A percentile compares a stretch with the other conserved stretches of the same genome.
Evolutionary conservation across 345 rosid species (phyloP).

Genomic region (Moricandia arvensis): DNA sequence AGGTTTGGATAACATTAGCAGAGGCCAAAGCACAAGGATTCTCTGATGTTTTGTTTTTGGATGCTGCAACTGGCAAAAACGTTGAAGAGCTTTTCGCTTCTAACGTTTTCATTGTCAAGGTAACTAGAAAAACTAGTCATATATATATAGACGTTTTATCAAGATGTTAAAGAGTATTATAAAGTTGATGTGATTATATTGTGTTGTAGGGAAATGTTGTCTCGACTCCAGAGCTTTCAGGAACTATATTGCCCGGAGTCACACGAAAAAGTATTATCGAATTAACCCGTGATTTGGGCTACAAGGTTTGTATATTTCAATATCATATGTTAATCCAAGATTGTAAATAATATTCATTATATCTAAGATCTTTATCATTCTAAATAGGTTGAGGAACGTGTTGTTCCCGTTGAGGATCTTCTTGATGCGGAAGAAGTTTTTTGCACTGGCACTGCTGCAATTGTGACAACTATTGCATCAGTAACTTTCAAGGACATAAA

Average conservation of each 20-base stretch:
- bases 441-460: slow-evolving; percentile 83
- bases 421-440: slow-evolving; percentile 79
- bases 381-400: slow-evolving; percentile 35
- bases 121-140: background rate
- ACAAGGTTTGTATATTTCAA: slow-evolving; percentile 45
- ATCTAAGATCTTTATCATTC: background rate
- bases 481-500: slow-evolving; percentile 25
- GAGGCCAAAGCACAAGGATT: slow-evolving; percentile 64
- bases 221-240: slow-evolving; percentile 68
- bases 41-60: slow-evolving; percentile 60
- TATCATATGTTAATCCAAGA: background rate
- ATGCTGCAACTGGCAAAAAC: slow-evolving; percentile 52
- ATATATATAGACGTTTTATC: background rate
- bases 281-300: slow-evolving; percentile 66
- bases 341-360: background rate
- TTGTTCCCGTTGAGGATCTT: slow-evolving; percentile 37
- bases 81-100: slow-evolving; percentile 68
- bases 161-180: background rate
- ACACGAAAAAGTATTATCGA: slow-evolving; percentile 80
- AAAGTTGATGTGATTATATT: background rate
- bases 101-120: slow-evolving; percentile 62
- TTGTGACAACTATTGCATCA: slow-evolving; percentile 60
- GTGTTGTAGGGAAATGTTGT: slow-evolving; percentile 56
- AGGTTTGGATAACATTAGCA: slow-evolving; percentile 47
- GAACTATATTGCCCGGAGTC: slow-evolving; percentile 84